phyloP scores from a whole-genome alignment of 768 basidiomycete species.

The Boletales sp. region DNA sequence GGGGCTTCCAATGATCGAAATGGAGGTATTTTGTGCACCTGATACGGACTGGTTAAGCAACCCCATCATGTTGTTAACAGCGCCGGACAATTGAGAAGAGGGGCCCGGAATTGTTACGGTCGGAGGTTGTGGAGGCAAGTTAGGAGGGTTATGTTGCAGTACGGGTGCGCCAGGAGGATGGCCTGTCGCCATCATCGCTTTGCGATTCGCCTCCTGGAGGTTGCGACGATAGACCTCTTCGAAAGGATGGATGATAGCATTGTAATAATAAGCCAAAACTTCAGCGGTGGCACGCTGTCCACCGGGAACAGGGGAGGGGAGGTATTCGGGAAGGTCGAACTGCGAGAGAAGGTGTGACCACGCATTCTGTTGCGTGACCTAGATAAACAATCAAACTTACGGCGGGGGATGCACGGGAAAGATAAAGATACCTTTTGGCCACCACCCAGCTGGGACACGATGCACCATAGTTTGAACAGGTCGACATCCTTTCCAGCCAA shows the following conservation, averaged over 20 bases:
- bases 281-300: conserved; percentile 48
- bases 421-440: conserved; percentile 48
- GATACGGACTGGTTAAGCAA: conserved; percentile 23
- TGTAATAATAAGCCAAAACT: conserved; percentile 58
- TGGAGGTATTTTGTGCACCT: conserved; percentile 15
- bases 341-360: conserved; percentile 55
- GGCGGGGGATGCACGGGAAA: conserved; percentile 9
- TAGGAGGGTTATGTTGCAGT: conserved; percentile 14
- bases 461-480: conserved; percentile 68
- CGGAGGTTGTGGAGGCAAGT: conserved; percentile 14
- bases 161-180: conserved; percentile 24
- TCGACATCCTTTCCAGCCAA: conserved; percentile 74
- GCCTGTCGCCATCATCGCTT: conserved; percentile 43
- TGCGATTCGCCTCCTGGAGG: conserved; percentile 56
- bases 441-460: conserved; percentile 61
- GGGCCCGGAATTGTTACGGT: conserved; percentile 9
- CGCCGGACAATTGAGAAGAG: conserved; percentile 19
- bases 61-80: conserved; percentile 22
- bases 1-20: conserved; percentile 23
- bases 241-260: conserved; percentile 61
- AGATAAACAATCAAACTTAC: conserved; percentile 10
- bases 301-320: conserved; percentile 43
- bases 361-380: conserved; percentile 50
- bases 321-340: conserved; percentile 60
- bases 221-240: conserved; percentile 69